Conservation (phyloP, 1,284 basidiomycete genomes). For the Rhodofomes roseus region DNA sequence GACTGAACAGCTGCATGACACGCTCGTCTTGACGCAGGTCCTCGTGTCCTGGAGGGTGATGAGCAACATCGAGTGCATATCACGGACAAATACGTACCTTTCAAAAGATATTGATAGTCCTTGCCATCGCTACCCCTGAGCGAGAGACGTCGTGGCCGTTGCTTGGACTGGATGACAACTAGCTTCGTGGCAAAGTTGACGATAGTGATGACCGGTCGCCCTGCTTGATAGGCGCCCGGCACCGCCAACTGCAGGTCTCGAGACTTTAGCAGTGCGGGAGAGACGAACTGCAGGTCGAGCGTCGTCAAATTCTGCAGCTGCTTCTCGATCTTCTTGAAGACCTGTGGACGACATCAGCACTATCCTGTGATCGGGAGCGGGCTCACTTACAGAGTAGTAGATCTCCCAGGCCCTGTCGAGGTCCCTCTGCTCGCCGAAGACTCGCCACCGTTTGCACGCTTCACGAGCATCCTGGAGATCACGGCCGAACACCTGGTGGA, state of each 20-base stretch:
- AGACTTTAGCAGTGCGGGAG: slow-evolving; percentile 87
- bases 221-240: slow-evolving; percentile 94
- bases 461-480: slow-evolving; percentile 95
- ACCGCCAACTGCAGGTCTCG: slow-evolving; percentile 92
- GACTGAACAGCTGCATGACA: slow-evolving; percentile 98
- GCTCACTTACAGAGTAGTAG: slow-evolving; percentile 77
- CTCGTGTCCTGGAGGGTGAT: slow-evolving; percentile 42
- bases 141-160: slow-evolving; percentile 88
- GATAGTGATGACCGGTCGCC: slow-evolving; percentile 85
- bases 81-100: slow-evolving; percentile 54
- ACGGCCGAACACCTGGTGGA: slow-evolving; percentile 91
- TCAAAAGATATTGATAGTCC: slow-evolving; percentile 92
- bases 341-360: slow-evolving; percentile 39
- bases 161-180: slow-evolving; percentile 97
- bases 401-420: slow-evolving; percentile 99
- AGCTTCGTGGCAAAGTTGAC: slow-evolving; percentile 82
- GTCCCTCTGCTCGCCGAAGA: slow-evolving; percentile 86
- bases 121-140: slow-evolving; percentile 91
- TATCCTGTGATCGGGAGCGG: neutral
- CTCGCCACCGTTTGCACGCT: slow-evolving; percentile 84
- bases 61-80: neutral
- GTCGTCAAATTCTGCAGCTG: slow-evolving; percentile 88
- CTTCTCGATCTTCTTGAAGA: slow-evolving; percentile 97
- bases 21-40: slow-evolving; percentile 98
- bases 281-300: slow-evolving; percentile 96